Base-by-base conservation (phyloP, 306 rosid genomes). In the Astragalus glycyphyllos region DNA sequence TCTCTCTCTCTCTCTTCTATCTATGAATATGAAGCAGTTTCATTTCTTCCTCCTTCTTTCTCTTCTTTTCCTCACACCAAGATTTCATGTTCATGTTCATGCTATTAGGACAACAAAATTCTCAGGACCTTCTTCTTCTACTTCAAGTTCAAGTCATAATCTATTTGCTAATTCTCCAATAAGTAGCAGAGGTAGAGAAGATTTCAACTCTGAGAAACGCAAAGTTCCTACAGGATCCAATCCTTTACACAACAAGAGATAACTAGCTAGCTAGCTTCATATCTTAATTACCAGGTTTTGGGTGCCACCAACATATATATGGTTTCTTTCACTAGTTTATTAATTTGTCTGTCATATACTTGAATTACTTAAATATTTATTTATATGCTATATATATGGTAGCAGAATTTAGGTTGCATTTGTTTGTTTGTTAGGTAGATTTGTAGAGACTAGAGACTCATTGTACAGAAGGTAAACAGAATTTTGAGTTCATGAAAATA, bases 161-260 rank as follows among this genome's bases (percentile, higher is more conserved):
- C 88, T 86, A 1, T 68, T 71, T 66, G 20, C 77, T 1, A 65
- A 57, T 51, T 58, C 81, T 61, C 84, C 87, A 4, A 56, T 55
- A 6, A 41, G 54, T 17, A 40, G 63, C 68, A 65, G 63, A 71
- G 75, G 55, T n/a, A 38, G 38, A 62, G 88, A 65, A 11, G 31
- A 26, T 26, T 84, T 86, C 41, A 66, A 49, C 41, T 85, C 87
- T 6, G 77, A 90, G 82, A 87, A 90, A 81, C 83, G 98, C 58
- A 84, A 73, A 58, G 93, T 92, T 32, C 98, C 97, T 7, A 88
- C 98, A 58, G 98, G 98, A 76, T 90, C 98, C 62, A 92, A 92
- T 84, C 98, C 97, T 15, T 73, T 92, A 74, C 98, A 93, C 90
- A 93, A 93, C 92, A 90, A 73, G 87, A 85, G 96, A 84, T 84